Evolutionary conservation across 257 asterid genomes (phyloP).

Genomic region (Striga asiatica): DNA sequence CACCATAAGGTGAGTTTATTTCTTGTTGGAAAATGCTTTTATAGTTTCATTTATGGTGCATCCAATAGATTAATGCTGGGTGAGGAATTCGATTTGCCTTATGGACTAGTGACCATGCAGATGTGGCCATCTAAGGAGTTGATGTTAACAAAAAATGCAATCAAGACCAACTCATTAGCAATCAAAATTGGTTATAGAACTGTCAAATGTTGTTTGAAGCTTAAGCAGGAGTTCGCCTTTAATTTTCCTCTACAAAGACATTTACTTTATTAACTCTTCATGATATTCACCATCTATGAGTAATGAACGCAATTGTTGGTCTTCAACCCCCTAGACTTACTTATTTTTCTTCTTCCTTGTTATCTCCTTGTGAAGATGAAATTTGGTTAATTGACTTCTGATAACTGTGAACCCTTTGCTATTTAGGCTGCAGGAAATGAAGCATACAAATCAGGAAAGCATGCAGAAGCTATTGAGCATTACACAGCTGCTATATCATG

Average conservation of each 20-base stretch:
- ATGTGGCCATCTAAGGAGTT: not conserved
- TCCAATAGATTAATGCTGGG: too few species aligned
- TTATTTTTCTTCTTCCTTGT: not conserved
- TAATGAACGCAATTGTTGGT: not conserved
- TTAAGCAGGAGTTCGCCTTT: too few species aligned
- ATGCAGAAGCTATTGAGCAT: constrained; percentile 75
- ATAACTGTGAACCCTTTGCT: constrained; percentile 12
- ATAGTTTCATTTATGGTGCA: not conserved
- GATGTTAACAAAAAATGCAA: not conserved
- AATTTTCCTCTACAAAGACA: too few species aligned
- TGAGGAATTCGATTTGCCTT: not conserved
- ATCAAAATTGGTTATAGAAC: not conserved
- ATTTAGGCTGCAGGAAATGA: constrained; percentile 85
- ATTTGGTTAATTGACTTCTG: not conserved
- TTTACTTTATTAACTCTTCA: not conserved
- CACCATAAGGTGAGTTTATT: constrained; percentile 61
- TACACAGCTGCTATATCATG: constrained; percentile 80
- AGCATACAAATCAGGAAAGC: constrained; percentile 75
- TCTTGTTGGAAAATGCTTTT: not conserved
- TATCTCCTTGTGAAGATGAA: constrained; percentile 11
- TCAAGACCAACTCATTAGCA: not conserved
- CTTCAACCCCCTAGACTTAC: not conserved
- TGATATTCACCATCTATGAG: not conserved
- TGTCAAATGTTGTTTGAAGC: too few species aligned
- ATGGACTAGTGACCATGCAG: not conserved